Base-by-base conservation (phyloP, 208 protist genomes). In the Crithidia sp. region DNA sequence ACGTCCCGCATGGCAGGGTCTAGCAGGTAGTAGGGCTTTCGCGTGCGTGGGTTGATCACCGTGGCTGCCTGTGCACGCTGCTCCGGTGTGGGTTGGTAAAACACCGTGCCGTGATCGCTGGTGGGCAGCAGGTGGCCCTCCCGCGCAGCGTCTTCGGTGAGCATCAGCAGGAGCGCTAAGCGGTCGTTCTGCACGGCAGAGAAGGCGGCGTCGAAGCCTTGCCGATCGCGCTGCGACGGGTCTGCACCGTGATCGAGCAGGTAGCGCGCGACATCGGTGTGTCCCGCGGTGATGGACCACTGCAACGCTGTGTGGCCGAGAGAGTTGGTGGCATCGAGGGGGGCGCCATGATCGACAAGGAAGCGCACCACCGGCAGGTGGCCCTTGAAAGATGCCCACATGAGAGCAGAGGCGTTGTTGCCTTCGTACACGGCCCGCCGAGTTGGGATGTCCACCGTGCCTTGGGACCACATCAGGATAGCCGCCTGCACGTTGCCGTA, bases 221-320 rank as follows among this genome's bases (percentile, higher is more conserved):
- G 85, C 10, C 79, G 55, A 52, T 96, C 87, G 41, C 76, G 63
- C 39, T 80, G 66, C 7, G 55, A 70, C 3, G 85, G 79, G 61
- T 93, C 86, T 7, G 89, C 88, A 59, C 87, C 88, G 73, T 87
- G 70, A 59, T 94, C 86, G 16, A 96, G 81, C 50, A 96, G 76
- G 39, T 85, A 84, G 5, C 81, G 83, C 19, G 76, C 82, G 4
- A 93, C 65, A 19, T 92, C 83, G 7, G 81, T 65, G 61, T 81
- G 59, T 5, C 83, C 73, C 2, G 73, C 79, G 9, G 72, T 84
- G 47, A 91, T 66, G 36, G 85, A 85, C 87, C 87, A 94, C 63
- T 86, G 79, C 49, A 96, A 68, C 4, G 88, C 87, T 7, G 76
- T 94, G 75, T 91, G 86, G 2, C 90, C 88, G n/a, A 85, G 70